These are phyloP conservation scores for Backusella sp. DNA, from an alignment of 192 early-diverging fungal species.

Conservation along the genomic window DNA sequence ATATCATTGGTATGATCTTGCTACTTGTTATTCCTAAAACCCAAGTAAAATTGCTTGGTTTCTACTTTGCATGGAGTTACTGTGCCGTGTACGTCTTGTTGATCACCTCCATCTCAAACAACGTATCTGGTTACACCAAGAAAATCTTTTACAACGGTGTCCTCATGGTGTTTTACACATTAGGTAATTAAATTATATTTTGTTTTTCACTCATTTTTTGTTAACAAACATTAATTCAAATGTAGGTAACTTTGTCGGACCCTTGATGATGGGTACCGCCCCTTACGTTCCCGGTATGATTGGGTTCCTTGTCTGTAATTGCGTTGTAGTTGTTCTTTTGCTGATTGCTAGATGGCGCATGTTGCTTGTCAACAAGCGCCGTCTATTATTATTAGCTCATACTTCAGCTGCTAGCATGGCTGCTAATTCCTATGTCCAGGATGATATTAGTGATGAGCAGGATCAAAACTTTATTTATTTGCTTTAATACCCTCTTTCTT, in stretches of 20 bases:
- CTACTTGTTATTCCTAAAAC: conserved; percentile 12
- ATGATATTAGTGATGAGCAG: conserved; percentile 17
- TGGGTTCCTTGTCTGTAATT: conserved; percentile 21
- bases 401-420: conserved; percentile 4
- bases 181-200: conserved; percentile 17
- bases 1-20: conserved; percentile 18
- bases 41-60: conserved; percentile 13
- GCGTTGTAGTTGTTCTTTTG: conserved; percentile 5
- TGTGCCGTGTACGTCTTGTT: conserved; percentile 18
- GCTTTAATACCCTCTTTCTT: conserved; percentile 12
- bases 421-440: background rate
- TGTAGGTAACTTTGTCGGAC: conserved; percentile 19
- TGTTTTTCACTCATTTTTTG: background rate
- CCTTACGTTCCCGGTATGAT: conserved; percentile 16
- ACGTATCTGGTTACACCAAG: conserved; percentile 31
- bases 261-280: conserved; percentile 18
- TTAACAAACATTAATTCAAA: background rate
- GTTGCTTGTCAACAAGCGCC: conserved; percentile 11
- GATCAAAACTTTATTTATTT: conserved; percentile 31
- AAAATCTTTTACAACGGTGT: conserved; percentile 21
- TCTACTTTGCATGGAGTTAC: conserved; percentile 12
- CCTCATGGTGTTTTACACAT: conserved; percentile 20
- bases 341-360: conserved; percentile 11
- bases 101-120: conserved; percentile 10
- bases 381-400: conserved; percentile 3